Evolutionary conservation across 495 filamentous ascomycete genomes (phyloP).

Genomic region (Hypoxylon cercidicola): DNA sequence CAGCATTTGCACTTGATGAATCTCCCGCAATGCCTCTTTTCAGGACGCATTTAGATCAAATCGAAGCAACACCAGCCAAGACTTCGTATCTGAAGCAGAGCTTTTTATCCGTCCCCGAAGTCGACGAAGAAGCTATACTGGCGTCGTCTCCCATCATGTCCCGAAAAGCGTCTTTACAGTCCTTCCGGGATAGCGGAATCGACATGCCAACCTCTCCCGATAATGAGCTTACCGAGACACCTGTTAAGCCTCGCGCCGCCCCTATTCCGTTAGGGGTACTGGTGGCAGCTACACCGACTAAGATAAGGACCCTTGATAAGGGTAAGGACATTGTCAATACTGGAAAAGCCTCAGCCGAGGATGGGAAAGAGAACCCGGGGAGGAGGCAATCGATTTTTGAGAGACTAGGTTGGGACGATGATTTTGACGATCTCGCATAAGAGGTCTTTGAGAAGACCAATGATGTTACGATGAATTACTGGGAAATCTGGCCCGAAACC

Average conservation of each 20-base stretch:
- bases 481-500: not conserved
- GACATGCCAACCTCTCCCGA: constrained; percentile 54
- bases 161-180: constrained; percentile 60
- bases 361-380: constrained; percentile 14
- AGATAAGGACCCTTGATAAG: constrained; percentile 58
- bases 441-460: not conserved
- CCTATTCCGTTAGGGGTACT: constrained; percentile 22
- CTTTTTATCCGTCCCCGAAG: constrained; percentile 32
- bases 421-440: constrained; percentile 58
- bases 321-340: constrained; percentile 35
- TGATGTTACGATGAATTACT: not conserved
- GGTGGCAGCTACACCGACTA: constrained; percentile 36
- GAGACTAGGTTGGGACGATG: constrained; percentile 80
- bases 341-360: constrained; percentile 28
- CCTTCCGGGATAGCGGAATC: constrained; percentile 48
- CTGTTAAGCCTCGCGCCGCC: constrained; percentile 42
- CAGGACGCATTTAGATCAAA: constrained; percentile 7
- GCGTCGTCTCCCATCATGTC: constrained; percentile 57
- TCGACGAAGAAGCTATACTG: constrained; percentile 35
- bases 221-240: constrained; percentile 50
- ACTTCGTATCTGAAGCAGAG: constrained; percentile 15
- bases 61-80: constrained; percentile 49
- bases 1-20: constrained; percentile 30
- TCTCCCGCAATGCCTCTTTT: constrained; percentile 20
- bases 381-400: constrained; percentile 71